Base-by-base conservation (phyloP, 768 basidiomycete genomes). In the Tephrocybe rancida region DNA sequence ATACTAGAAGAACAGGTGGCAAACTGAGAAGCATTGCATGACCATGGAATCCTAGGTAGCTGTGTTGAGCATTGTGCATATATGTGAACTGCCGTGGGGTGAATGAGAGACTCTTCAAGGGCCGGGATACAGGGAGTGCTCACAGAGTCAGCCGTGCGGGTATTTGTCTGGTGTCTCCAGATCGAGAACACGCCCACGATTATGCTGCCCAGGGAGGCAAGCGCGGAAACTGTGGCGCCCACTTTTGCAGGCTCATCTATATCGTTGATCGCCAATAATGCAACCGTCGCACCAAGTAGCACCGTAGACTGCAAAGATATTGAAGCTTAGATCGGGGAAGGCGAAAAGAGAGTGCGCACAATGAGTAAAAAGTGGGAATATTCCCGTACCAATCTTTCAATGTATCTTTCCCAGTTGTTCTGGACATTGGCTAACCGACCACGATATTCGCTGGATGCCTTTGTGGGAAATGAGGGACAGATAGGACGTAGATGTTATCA, bases 291-390 rank as follows among this genome's bases (percentile, higher is more conserved):
- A 19, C 81, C 80, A 46, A 83, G 75, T 18, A 82, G 63, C 26
- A 83, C 80, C 8, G 81, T 82, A 9, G 80, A 73, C 80, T 83
- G 44, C 2, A 10, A 22, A 5, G 39, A 11, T 19, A 43, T 24
- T 44, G 45, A 10, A 48, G 19, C 14, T 44, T 45, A 21, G 54
- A 9, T 11, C 16, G 39, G 41, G 25, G 37, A 32, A 9, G 21
- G 9, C 45, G 25, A 42, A 47, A 14, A 41, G 18, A 22, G 3
- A n/a, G 18, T 34, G 65, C 80, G 69, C 55, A 83, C 82, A 30
- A 84, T 76, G 6, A 83, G 71, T 18, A 83, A 67, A 55, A 84
- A 83, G 52, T 83, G 76, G 8, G 80, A 79, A 60, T 83, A 83
- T 56, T 83, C 82, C 53, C 76, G 70, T 5, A 79, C 77, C 5